Conservation (phyloP, 768 basidiomycete genomes). For the Termitomyces sp. region DNA sequence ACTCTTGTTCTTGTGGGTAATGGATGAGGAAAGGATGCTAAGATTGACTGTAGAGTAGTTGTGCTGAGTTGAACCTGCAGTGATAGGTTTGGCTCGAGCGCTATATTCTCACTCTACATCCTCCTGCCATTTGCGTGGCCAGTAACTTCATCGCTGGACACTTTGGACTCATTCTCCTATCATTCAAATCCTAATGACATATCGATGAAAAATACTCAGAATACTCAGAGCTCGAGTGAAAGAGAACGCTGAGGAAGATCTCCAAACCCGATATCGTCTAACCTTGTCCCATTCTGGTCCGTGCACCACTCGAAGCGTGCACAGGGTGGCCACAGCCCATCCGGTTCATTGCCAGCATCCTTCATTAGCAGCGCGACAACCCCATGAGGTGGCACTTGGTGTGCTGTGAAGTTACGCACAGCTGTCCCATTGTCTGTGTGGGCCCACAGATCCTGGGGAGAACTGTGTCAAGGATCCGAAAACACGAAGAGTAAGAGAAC, state of each 20-base stretch:
- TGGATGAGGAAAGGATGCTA: background rate
- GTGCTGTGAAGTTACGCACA: constrained; percentile 50
- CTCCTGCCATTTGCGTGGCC: background rate
- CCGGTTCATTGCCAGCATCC: constrained; percentile 67
- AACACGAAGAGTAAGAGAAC: constrained; percentile 9
- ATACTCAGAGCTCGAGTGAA: no score
- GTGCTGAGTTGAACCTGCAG: background rate
- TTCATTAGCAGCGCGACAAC: constrained; percentile 64
- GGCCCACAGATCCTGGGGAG: constrained; percentile 59
- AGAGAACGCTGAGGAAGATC: background rate
- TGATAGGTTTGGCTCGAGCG: background rate
- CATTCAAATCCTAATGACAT: background rate
- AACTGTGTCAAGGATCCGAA: background rate
- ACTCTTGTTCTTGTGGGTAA: background rate
- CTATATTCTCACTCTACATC: background rate
- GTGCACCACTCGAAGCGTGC: constrained; percentile 56
- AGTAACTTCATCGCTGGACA: background rate
- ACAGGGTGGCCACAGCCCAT: constrained; percentile 53
- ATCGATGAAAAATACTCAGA: background rate
- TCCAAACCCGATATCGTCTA: constrained; percentile 12
- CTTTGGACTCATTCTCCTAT: background rate
- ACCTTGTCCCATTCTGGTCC: constrained; percentile 47
- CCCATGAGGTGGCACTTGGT: constrained; percentile 59
- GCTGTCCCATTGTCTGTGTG: constrained; percentile 72
- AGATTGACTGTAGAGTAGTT: background rate